These are phyloP conservation scores for Margaritispora aquatica DNA, from an alignment of 495 filamentous ascomycete genomes.

Conservation along the genomic window DNA sequence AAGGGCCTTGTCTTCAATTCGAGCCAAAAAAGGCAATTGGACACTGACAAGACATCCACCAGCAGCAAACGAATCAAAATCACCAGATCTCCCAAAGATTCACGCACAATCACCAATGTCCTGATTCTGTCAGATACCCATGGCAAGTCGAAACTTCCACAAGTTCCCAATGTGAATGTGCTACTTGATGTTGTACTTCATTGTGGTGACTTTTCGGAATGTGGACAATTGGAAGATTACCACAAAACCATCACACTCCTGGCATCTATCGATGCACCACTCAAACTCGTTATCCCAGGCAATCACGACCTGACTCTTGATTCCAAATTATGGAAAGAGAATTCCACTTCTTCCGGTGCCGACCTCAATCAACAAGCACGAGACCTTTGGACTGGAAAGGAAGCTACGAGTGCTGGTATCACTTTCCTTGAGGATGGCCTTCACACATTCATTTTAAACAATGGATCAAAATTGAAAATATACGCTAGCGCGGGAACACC, in stretches of 20 bases:
- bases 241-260: slow-evolving; percentile 46
- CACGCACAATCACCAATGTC: slow-evolving; percentile 43
- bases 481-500: slow-evolving; percentile 1
- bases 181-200: slow-evolving; percentile 58
- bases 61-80: background rate
- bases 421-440: background rate
- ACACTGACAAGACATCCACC: background rate
- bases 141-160: background rate
- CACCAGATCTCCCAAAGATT: background rate
- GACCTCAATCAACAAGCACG: slow-evolving; percentile 21
- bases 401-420: background rate
- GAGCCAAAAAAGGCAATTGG: background rate
- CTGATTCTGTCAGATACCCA: slow-evolving; percentile 61
- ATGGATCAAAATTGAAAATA: background rate
- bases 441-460: background rate
- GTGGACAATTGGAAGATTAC: slow-evolving; percentile 52
- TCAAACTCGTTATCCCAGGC: slow-evolving; percentile 74
- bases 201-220: slow-evolving; percentile 65
- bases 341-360: background rate
- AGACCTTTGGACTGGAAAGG: slow-evolving; percentile 33
- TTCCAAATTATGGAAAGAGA: slow-evolving; percentile 22
- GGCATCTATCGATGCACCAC: slow-evolving; percentile 44
- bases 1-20: background rate
- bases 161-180: slow-evolving; percentile 33
- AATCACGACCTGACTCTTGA: slow-evolving; percentile 77